Base-by-base conservation (phyloP, 345 rosid species). In the Noccaea caerulescens region DNA sequence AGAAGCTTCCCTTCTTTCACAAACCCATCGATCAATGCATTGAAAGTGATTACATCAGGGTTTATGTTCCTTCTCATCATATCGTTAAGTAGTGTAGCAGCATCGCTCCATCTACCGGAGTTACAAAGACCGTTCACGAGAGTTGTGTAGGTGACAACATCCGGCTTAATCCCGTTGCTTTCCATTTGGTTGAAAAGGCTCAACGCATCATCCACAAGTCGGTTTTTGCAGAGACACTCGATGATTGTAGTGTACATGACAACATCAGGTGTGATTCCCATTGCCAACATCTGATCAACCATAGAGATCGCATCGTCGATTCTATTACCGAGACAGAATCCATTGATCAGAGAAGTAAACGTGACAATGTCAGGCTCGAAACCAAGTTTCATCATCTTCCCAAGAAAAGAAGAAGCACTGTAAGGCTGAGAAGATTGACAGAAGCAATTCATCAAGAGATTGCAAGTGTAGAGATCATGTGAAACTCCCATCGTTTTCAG, bases 311-410 rank as follows among this genome's bases (percentile, higher is more conserved):
- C 77, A 1, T 73, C 62, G 0, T 58, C 72, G 0, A 42, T 3
- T 66, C 55, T 38, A 18, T 50, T 58, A 38, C 34, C 6, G 8
- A 63, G 32, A 38, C 70, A 72, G 9, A 72, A 47, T 4, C 77
- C 45, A 58, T 58, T 65, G 20, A 73, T 20, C 36, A 73, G 18
- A 12, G 72, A 57, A 0, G 71, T 73, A 7, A 66, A 66, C 2
- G 72, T 73, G 27, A 73, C 60, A 23, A 57, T n/a, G 30, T 47
- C 52, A 12, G 77, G 77, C 61, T 41, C 45, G 10, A 66, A 50
- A 11, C 72, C 72, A 43, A 73, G 77, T 7, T 73, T 73, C 77
- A 58, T 73, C 60, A 73, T 66, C 61, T 66, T 73, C 54, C 77
- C 72, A 3, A 73, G 63, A 49, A 73, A 65, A 0, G 46, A 66